A percentile compares a stretch with the other conserved stretches of the same genome.
Conservation (phyloP, 1,139 yeast genomes). For the Nematodospora anomalae region DNA sequence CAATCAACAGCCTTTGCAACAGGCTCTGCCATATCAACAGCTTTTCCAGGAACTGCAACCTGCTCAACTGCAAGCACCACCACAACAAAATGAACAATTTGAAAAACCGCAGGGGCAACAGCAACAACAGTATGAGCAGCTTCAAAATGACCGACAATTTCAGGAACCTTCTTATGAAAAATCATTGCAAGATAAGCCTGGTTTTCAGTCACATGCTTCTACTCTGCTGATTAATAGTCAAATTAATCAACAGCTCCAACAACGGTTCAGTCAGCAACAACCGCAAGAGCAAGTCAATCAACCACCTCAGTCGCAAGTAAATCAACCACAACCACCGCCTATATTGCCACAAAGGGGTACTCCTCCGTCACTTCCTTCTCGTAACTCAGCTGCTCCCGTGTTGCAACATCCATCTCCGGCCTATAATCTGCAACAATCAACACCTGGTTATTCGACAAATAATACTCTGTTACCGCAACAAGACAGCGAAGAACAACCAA, state of each 20-base stretch:
- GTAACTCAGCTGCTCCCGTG: slow-evolving; percentile 7
- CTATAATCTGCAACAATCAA: slow-evolving; percentile 1
- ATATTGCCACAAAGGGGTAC: slow-evolving; percentile 4
- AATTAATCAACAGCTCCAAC: slow-evolving; percentile 7
- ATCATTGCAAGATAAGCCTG: slow-evolving; percentile 8
- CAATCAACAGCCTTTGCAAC: slow-evolving; percentile 8
- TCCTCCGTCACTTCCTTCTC: slow-evolving; percentile 7
- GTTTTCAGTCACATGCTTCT: slow-evolving; percentile 4
- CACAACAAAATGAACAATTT: slow-evolving; percentile 6
- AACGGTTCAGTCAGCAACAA: slow-evolving; percentile 6
- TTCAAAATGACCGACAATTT: background rate
- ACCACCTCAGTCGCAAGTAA: slow-evolving; percentile 9
- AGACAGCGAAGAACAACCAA: slow-evolving; percentile 7
- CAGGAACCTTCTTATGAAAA: slow-evolving; percentile 2
- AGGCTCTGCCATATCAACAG: slow-evolving; percentile 11
- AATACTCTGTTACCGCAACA: slow-evolving; percentile 3
- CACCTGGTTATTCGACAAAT: slow-evolving; percentile 4
- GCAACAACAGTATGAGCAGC: background rate
- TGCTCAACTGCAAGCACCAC: slow-evolving; percentile 2
- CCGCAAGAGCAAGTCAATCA: slow-evolving; percentile 11
- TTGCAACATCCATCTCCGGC: slow-evolving; percentile 1
- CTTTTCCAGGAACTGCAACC: slow-evolving; percentile 6
- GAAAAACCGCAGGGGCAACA: slow-evolving; percentile 1
- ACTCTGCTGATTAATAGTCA: slow-evolving; percentile 5
- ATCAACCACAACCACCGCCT: background rate